These are phyloP conservation scores for Aspergillus hortae DNA, from an alignment of 2,329 filamentous ascomycete species.

Conservation along the genomic window DNA sequence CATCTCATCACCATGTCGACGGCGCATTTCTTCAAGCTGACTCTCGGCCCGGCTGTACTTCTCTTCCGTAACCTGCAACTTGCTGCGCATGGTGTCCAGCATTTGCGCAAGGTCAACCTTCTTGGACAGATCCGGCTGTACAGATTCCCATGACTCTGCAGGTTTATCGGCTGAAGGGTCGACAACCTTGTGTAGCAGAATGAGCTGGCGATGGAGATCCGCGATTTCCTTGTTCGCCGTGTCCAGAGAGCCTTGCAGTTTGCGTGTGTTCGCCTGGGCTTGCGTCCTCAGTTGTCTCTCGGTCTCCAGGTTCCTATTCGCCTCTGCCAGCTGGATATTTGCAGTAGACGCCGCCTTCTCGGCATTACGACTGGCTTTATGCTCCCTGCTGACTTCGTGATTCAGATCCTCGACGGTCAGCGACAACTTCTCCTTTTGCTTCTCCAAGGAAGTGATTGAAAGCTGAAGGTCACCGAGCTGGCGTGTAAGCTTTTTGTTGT, in stretches of 20 bases:
- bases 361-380: conserved; percentile 82
- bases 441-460: conserved; percentile 77
- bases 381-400: conserved; percentile 85
- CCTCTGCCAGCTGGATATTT: conserved; percentile 80
- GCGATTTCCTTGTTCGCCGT: conserved; percentile 75
- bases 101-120: conserved; percentile 77
- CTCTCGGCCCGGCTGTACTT: conserved; percentile 77
- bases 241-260: conserved; percentile 75
- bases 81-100: conserved; percentile 83
- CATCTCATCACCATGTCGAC: conserved; percentile 68
- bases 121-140: conserved; percentile 64
- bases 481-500: conserved; percentile 73
- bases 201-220: conserved; percentile 74
- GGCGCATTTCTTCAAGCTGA: conserved; percentile 74
- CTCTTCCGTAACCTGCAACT: conserved; percentile 77
- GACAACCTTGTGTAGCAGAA: conserved; percentile 80
- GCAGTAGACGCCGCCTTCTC: conserved; percentile 81
- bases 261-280: conserved; percentile 78
- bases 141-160: conserved; percentile 65
- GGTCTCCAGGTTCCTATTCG: conserved; percentile 83
- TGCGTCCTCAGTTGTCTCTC: conserved; percentile 82
- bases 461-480: conserved; percentile 84
- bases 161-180: conserved; percentile 68
- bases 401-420: conserved; percentile 87
- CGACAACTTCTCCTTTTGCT: conserved; percentile 89